Conservation (phyloP, 2,329 filamentous ascomycete species). For the Monilinia vaccinii-corymbosi region DNA sequence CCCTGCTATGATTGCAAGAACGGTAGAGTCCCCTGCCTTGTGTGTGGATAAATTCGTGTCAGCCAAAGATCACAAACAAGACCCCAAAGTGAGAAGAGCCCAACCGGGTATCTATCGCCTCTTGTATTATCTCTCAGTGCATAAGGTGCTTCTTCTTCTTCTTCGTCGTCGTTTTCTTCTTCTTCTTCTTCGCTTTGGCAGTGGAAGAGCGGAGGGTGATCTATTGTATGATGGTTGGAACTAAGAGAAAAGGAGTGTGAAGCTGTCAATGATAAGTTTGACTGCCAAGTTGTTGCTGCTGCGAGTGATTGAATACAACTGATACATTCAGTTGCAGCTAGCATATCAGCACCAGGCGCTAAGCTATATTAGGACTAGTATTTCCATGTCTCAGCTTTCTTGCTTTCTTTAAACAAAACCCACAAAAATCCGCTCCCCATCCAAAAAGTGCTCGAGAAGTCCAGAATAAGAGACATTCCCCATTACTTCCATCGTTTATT, state of each 20-base stretch:
- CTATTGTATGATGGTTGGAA: not conserved
- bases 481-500: not conserved
- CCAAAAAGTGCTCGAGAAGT: not conserved
- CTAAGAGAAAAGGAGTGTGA: not conserved
- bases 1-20: slow-evolving; percentile 20
- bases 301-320: not conserved
- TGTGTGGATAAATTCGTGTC: slow-evolving; percentile 27
- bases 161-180: not conserved
- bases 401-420: slow-evolving; percentile 3
- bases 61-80: slow-evolving; percentile 30
- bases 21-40: slow-evolving; percentile 29
- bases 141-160: slow-evolving; percentile 13
- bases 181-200: not conserved
- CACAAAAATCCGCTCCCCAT: slow-evolving; percentile 2
- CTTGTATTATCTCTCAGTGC: slow-evolving; percentile 26
- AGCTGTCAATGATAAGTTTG: not conserved
- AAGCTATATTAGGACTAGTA: not conserved
- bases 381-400: not conserved
- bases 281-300: not conserved
- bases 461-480: slow-evolving; percentile 7
- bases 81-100: slow-evolving; percentile 32
- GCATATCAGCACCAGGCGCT: not conserved
- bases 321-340: slow-evolving; percentile 10
- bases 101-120: slow-evolving; percentile 32
- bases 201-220: not conserved